These are phyloP conservation scores for Serendipita vermifera DNA, from an alignment of 768 basidiomycete species.

Conservation along the genomic window DNA sequence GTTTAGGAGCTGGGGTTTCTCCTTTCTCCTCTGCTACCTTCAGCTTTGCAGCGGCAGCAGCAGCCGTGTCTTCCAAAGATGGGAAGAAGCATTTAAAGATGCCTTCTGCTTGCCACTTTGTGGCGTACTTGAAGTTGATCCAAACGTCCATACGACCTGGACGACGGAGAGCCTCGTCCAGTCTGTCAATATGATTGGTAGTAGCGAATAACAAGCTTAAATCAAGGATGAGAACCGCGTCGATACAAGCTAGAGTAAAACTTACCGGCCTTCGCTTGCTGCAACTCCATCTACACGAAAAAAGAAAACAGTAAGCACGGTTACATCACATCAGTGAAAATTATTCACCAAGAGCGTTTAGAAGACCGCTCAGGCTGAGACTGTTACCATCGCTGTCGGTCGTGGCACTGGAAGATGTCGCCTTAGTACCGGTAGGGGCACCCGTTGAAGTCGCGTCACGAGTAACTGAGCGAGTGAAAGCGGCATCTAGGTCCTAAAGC, in stretches of 20 bases:
- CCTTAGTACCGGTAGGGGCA: constrained; percentile 39
- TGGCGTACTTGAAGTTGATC: constrained; percentile 81
- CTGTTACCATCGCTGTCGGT: constrained; percentile 59
- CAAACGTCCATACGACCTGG: constrained; percentile 89
- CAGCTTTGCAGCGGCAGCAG: constrained; percentile 9
- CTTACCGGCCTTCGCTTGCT: constrained; percentile 20
- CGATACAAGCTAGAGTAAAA: neutral
- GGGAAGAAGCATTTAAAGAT: constrained; percentile 95
- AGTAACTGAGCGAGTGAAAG: constrained; percentile 76
- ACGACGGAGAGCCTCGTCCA: constrained; percentile 59
- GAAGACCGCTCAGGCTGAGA: constrained; percentile 67
- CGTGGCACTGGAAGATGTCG: constrained; percentile 29
- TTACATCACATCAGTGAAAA: constrained; percentile 41
- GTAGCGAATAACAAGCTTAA: constrained; percentile 68
- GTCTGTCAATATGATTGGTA: constrained; percentile 85
- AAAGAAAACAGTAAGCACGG: neutral
- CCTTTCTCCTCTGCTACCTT: constrained; percentile 30
- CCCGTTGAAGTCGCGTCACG: constrained; percentile 74
- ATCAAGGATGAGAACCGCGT: neutral
- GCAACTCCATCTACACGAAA: constrained; percentile 11
- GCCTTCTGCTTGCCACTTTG: constrained; percentile 85
- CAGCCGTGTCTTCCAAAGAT: constrained; percentile 31
- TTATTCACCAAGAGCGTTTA: constrained; percentile 59
- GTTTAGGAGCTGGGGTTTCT: constrained; percentile 53
- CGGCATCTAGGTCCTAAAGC: constrained; percentile 59